These are phyloP conservation scores for Pelomyxa schiedti DNA, from an alignment of 78 protist species.

Conservation along the genomic window DNA sequence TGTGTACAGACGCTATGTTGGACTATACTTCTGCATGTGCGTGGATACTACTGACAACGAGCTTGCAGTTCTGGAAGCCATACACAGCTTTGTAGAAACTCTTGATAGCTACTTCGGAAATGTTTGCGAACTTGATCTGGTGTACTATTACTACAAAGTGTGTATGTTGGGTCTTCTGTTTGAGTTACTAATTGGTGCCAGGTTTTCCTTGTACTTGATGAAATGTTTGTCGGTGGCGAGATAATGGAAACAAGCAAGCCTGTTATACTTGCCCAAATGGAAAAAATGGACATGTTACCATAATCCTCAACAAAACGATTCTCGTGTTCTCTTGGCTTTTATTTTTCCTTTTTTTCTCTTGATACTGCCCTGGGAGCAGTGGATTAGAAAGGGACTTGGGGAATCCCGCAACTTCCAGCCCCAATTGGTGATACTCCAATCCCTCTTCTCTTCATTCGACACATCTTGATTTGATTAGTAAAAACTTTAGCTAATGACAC, in stretches of 20 bases:
- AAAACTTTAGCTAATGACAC: too few relatives aligned
- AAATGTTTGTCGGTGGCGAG: constrained; percentile 93
- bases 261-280: not conserved
- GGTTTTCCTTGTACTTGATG: constrained; percentile 90
- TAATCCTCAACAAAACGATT: too few relatives aligned
- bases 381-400: too few relatives aligned
- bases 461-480: too few relatives aligned
- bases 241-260: constrained; percentile 83
- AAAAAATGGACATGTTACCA: not conserved
- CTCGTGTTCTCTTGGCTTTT: too few relatives aligned
- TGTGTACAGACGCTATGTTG: constrained; percentile 91
- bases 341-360: too few relatives aligned
- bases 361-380: too few relatives aligned
- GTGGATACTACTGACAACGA: constrained; percentile 91
- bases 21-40: constrained; percentile 85
- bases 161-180: too few relatives aligned
- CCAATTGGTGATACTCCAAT: too few relatives aligned
- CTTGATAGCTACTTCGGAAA: constrained; percentile 89
- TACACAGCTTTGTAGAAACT: constrained; percentile 92
- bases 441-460: too few relatives aligned
- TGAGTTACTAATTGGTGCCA: not conserved
- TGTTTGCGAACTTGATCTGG: constrained; percentile 97
- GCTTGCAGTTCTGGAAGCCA: constrained; percentile 79
- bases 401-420: too few relatives aligned
- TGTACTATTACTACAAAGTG: constrained; percentile 79